Conservation (phyloP, 2,329 filamentous ascomycete species). For the Helotiales sp. region DNA sequence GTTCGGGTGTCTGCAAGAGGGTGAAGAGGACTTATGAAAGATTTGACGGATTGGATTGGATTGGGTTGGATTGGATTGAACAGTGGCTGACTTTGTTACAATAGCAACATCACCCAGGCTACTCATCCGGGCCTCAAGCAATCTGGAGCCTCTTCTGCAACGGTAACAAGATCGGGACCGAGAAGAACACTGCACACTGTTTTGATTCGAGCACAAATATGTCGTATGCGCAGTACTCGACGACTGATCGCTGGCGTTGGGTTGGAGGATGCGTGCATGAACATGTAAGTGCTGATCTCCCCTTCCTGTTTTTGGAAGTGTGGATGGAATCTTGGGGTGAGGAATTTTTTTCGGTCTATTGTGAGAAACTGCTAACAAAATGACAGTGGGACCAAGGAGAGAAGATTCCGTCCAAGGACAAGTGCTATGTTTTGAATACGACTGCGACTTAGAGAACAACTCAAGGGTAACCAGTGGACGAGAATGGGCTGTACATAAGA, state of each 20-base stretch:
- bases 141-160: conserved; percentile 31
- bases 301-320: neutral
- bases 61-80: neutral
- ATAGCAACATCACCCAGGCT: conserved; percentile 30
- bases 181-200: conserved; percentile 23
- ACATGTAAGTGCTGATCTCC: conserved; percentile 29
- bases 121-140: conserved; percentile 24
- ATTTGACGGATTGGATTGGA: neutral
- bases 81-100: neutral
- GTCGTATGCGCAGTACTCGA: conserved; percentile 30
- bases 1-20: neutral
- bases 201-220: conserved; percentile 29
- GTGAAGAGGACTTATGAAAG: neutral
- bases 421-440: neutral
- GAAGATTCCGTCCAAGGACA: conserved; percentile 1
- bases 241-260: conserved; percentile 26
- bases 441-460: conserved; percentile 47
- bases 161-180: conserved; percentile 21
- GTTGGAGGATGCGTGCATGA: conserved; percentile 30
- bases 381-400: conserved; percentile 5
- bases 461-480: neutral
- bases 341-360: too few relatives aligned
- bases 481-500: neutral
- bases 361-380: neutral
- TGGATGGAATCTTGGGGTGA: too few relatives aligned